Evolutionary conservation across 2,329 filamentous ascomycete species (phyloP), one percentile per base, ranked within the genome.

Genomic region (Colletotrichum gigasporum): DNA sequence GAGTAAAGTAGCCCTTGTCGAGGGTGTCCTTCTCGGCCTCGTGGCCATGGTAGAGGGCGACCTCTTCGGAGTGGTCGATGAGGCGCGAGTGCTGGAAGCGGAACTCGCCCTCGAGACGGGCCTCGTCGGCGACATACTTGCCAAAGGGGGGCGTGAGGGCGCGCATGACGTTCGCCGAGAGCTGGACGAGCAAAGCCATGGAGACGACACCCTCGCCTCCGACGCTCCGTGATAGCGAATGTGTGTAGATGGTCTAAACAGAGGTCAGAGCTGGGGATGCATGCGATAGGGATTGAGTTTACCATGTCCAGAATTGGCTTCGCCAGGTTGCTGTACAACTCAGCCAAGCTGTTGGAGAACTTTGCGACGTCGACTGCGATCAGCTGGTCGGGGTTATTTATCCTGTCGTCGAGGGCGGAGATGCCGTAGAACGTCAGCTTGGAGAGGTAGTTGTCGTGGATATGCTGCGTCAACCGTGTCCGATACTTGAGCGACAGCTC

Each of bases 341-440:
- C 95, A 1, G 96, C 95, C 66, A 98, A 80, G 71, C 93, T 97
- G 76, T 97, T 97, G 24, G 94, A 96, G 81, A 99, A 99, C 72
- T 96, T 95, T 66, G 94, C 92, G 9, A 99, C 93, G 75, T 99
- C 96, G 26, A 98, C 95, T 0, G 95, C 96, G 71, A 99, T 97
- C 42, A 99, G 86, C 79, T 99, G 96, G 74, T 99, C 96, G 3
- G 96, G 93, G 74, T 99, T 99, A 83, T 97, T 97, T 85, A 99
- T 97, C 74, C 96, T 89, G 75, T 99, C 96, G 72, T 99, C 96
- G 34, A 99, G 85, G 0, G 96, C 94, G 1, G 94, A 96, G 54
- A 99, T 91, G 3, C 94, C 94, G 76, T 99, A 99, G 76, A 98
- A 99, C 1, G 95, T 98, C 87, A 99, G 91, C 65, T 97, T 92